Base-by-base conservation (phyloP, 345 rosid species). In the Chamaenerion angustifolium region DNA sequence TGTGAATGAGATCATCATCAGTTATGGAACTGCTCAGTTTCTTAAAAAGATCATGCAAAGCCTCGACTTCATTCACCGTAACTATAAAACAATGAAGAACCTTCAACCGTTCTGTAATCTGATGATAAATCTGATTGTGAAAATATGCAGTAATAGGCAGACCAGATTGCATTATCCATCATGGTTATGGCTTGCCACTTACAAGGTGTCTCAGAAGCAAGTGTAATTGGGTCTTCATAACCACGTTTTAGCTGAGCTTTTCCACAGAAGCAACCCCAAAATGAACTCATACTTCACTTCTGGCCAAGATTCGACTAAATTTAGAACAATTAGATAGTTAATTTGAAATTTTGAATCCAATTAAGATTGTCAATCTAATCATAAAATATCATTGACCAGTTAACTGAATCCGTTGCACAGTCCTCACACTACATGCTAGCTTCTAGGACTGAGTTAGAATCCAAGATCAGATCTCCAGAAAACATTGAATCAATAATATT, bases 131-230 rank as follows among this genome's bases (percentile, higher is more conserved):
- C 13, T 11, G 35, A 3, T 13, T 51, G 46, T 21, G 25, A 21
- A 21, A 21, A 21, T 4, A 21, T 21, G 10, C 25, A 15, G 21
- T 50, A 16, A 41, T n/a, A 1, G 40, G 41, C 43, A 16, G 31
- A 10, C 11, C 42, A 11, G 12, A 35, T 8, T 11, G 42, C 27
- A 11, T 49, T 12, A 25, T 12, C 17, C 17, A 18, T 7, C 14
- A 35, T 40, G 16, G n/a, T 35, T 50, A 16, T 18, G 8, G 3
- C 48, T 45, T n/a, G 48, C 47, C 9, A 78, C 96, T 80, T 79
- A 87, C 95, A 87, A 10, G 72, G 76, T 57, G 93, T 87, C 66
- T 80, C 75, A 14, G 93, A 72, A 54, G 93, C 89, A 71, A 87
- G 96, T 46, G 62, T 59, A 63, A 45, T 45, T 12, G 71, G 75